Percentiles rank a stretch among this genome's conserved stretches.
Conservation (phyloP, 352 stramenopile genomes). For the Phytophthora hibernalis region DNA sequence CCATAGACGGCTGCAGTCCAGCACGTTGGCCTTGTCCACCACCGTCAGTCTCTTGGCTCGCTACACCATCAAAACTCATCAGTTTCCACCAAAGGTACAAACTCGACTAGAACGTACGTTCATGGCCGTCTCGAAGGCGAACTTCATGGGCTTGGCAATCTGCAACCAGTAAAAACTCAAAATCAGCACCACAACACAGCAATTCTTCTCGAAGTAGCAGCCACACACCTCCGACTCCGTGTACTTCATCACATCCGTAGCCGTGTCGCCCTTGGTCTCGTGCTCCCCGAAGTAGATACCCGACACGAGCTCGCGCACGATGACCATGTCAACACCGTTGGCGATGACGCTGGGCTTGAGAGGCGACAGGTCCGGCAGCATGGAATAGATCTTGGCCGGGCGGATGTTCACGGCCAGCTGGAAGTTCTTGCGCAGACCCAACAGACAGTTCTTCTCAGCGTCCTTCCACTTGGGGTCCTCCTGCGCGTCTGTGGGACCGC, state of each 20-base stretch:
- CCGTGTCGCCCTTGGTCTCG: slow-evolving; percentile 69
- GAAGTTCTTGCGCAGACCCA: slow-evolving; percentile 98
- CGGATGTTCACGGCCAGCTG: slow-evolving; percentile 98
- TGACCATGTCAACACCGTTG: slow-evolving; percentile 97
- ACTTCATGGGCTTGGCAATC: slow-evolving; percentile 85
- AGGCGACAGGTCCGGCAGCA: slow-evolving; percentile 97
- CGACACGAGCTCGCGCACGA: slow-evolving; percentile 98
- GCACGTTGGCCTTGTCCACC: slow-evolving; percentile 99
- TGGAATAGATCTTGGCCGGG: slow-evolving; percentile 97
- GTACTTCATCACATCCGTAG: slow-evolving; percentile 98
- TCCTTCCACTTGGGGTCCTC: slow-evolving; percentile 91
- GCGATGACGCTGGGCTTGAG: slow-evolving; percentile 97
- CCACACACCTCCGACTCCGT: slow-evolving; percentile 85
- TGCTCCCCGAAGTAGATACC: slow-evolving; percentile 99
- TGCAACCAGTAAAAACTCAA: slow-evolving; percentile 13
- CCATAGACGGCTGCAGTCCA: slow-evolving; percentile 95
- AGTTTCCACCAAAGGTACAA: too few relatives aligned
- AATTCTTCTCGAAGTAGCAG: neutral
- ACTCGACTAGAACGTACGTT: slow-evolving; percentile 51
- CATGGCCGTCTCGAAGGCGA: slow-evolving; percentile 86
- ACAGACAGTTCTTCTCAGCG: slow-evolving; percentile 95
- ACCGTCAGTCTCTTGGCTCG: slow-evolving; percentile 95
- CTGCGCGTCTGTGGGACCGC: slow-evolving; percentile 93
- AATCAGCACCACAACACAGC: too few relatives aligned
- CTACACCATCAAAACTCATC: slow-evolving; percentile 54